Evolutionary conservation across 768 basidiomycete genomes (phyloP).

Genomic region (Rhizopogon sp.): DNA sequence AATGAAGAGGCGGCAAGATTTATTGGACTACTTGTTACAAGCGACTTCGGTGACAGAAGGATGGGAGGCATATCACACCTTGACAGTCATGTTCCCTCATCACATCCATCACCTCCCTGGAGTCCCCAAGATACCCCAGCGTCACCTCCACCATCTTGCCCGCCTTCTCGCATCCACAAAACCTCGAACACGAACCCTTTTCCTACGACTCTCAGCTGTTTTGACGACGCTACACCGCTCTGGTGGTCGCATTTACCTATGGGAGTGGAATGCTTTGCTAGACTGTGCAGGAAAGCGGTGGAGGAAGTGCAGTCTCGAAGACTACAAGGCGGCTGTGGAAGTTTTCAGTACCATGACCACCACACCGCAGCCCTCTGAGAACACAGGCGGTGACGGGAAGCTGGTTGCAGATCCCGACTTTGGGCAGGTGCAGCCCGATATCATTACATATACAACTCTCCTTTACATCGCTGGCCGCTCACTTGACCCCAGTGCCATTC

Average conservation of each 20-base stretch:
- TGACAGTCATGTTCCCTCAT: constrained; percentile 21
- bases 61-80: constrained; percentile 38
- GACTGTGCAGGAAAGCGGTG: constrained; percentile 62
- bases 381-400: constrained; percentile 32
- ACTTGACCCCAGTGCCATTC: constrained; percentile 34
- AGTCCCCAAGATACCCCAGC: constrained; percentile 21
- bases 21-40: constrained; percentile 28
- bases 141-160: constrained; percentile 55
- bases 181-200: constrained; percentile 55
- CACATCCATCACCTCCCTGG: constrained; percentile 1
- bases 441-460: constrained; percentile 66
- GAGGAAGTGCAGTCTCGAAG: constrained; percentile 50
- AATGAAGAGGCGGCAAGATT: constrained; percentile 16
- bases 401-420: constrained; percentile 2
- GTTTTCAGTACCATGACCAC: constrained; percentile 61
- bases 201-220: constrained; percentile 66
- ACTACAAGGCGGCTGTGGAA: constrained; percentile 56
- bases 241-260: constrained; percentile 51
- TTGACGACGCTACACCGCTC: constrained; percentile 49
- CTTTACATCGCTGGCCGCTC: constrained; percentile 60
- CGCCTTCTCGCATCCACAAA: constrained; percentile 50
- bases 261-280: constrained; percentile 77
- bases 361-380: constrained; percentile 18
- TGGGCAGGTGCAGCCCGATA: constrained; percentile 42
- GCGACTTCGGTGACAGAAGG: constrained; percentile 28